Base-by-base conservation (phyloP, 306 rosid genomes). In the Casuarina glauca region DNA sequence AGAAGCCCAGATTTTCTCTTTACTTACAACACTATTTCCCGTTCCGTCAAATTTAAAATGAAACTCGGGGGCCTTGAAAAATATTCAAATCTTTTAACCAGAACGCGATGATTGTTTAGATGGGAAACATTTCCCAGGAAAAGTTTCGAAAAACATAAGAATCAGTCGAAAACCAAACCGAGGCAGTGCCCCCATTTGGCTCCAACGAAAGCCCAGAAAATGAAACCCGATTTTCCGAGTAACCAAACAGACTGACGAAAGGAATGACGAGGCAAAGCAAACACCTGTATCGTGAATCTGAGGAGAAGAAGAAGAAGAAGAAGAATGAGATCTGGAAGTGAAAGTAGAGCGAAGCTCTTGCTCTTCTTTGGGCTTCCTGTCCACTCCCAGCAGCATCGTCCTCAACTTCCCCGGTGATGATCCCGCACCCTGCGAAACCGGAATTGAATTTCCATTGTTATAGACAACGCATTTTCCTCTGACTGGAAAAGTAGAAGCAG, bases 371-470 rank as follows among this genome's bases (percentile, higher is more conserved):
- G 45, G n/a, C 44, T 63, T 92, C 84, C 91, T 91, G 84, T 86
- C 89, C 89, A 88, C 91, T 89, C 98, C 98, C 53, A 95, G 71
- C 3, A 95, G 85, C 89, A 95, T 91, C 48, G 64, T 87, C 87
- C 97, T 90, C 86, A 92, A 82, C 82, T 92, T 95, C 39, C 95
- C 97, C 0, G 98, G 98, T 4, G 98, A 95, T 74, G 92, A 90
- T 69, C 97, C 97, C n/a, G 96, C 98, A 74, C 89, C 88, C 98
- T 93, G 82, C 20, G 81, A 46, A 26, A 76, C 20, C 66, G 82
- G 81, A 81, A 79, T 57, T 57, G 61, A 72, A 62, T 60, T 51
- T 77, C 42, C 72, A 61, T 50, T 20, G 49, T 66, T 45, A 12
- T 2, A 20, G 44, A 60, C 67, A 68, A 62, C 32, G 32, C 32